Evolutionary conservation across 2,329 filamentous ascomycete species (phyloP).

Genomic region (Biscogniauxia mediterranea): DNA sequence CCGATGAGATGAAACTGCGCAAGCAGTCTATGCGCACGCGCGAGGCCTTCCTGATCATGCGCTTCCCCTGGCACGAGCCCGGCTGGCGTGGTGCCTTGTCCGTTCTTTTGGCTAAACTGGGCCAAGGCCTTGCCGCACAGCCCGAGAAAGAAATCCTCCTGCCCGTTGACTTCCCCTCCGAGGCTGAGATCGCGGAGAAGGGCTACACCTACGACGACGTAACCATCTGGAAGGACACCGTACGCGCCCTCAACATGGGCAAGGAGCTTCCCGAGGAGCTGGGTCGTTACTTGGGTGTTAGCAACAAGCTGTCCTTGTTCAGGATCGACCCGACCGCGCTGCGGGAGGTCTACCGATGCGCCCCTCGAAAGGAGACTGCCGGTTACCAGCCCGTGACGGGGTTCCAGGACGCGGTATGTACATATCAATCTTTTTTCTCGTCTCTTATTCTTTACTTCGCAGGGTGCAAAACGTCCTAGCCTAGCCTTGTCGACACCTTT

Average conservation of each 20-base stretch:
- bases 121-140: slow-evolving; percentile 45
- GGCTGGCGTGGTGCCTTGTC: slow-evolving; percentile 49
- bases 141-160: slow-evolving; percentile 65
- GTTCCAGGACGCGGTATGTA: slow-evolving; percentile 68
- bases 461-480: background rate
- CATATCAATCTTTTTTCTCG: background rate
- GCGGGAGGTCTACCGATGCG: slow-evolving; percentile 59
- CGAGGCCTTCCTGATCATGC: slow-evolving; percentile 62
- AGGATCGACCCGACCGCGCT: slow-evolving; percentile 58
- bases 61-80: slow-evolving; percentile 59
- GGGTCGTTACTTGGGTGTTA: slow-evolving; percentile 63
- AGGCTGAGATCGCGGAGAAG: slow-evolving; percentile 54
- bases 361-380: slow-evolving; percentile 55
- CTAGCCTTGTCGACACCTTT: slow-evolving; percentile 11
- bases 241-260: slow-evolving; percentile 55
- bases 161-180: slow-evolving; percentile 61
- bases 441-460: slow-evolving; percentile 17
- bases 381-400: slow-evolving; percentile 65
- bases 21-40: slow-evolving; percentile 51
- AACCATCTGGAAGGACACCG: slow-evolving; percentile 61
- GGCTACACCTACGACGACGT: slow-evolving; percentile 62
- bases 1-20: slow-evolving; percentile 56
- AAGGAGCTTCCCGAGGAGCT: slow-evolving; percentile 61
- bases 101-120: slow-evolving; percentile 49
- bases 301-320: slow-evolving; percentile 66